Percentiles rank a stretch among this genome's conserved stretches.
phyloP scores from a whole-genome alignment of 805 yeast genomes.

The Lachancea sp. region DNA sequence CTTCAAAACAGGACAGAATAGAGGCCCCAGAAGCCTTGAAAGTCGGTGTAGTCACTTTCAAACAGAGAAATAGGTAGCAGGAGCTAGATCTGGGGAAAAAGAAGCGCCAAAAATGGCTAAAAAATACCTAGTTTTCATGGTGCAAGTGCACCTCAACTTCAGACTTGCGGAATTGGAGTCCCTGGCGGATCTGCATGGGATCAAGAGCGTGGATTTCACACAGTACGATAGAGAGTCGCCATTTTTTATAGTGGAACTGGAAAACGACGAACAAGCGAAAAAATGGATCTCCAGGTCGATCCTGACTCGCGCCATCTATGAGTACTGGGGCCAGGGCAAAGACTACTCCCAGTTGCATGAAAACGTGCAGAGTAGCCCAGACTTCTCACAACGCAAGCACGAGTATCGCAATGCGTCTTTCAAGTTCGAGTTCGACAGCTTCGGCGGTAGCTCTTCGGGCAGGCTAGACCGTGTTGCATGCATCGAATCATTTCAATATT shows the following conservation, averaged over 20 bases:
- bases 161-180: conserved; percentile 80
- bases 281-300: conserved; percentile 61
- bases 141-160: conserved; percentile 76
- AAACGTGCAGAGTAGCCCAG: conserved; percentile 30
- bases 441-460: conserved; percentile 56
- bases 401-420: conserved; percentile 46
- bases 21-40: not conserved
- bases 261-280: conserved; percentile 60
- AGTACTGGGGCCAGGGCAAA: conserved; percentile 67
- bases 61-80: not conserved
- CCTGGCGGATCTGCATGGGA: conserved; percentile 56
- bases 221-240: conserved; percentile 57
- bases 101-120: conserved; percentile 8
- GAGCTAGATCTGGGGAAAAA: not conserved
- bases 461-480: conserved; percentile 42
- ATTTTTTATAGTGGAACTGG: conserved; percentile 61
- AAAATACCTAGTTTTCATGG: conserved; percentile 71
- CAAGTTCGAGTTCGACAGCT: conserved; percentile 77
- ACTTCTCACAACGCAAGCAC: conserved; percentile 15
- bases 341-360: conserved; percentile 53
- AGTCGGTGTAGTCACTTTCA: not conserved
- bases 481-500: conserved; percentile 65
- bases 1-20: no score
- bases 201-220: conserved; percentile 51
- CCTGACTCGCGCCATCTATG: conserved; percentile 69